Evolutionary conservation across 208 protist genomes (phyloP).

Genomic region (Acanthamoeba castellanii): DNA sequence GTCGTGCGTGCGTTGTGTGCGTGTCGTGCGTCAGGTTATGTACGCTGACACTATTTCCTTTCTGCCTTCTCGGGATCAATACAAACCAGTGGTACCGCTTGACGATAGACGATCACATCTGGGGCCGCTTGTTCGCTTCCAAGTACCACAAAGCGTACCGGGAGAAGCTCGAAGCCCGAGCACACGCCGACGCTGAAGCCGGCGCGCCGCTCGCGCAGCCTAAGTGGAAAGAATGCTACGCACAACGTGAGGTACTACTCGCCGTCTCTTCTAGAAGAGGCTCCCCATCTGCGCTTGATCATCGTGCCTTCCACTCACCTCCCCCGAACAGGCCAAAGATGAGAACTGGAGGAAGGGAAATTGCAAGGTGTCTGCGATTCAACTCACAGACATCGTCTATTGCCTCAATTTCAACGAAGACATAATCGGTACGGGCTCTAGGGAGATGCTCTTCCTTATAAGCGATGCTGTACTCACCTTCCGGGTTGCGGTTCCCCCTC

Average conservation of each 20-base stretch:
- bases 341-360: constrained; percentile 47
- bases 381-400: constrained; percentile 56
- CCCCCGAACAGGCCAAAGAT: neutral
- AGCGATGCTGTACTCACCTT: neutral
- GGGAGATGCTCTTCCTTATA: neutral
- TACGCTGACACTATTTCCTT: neutral
- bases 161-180: neutral
- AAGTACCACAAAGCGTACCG: neutral
- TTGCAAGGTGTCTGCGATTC: constrained; percentile 2
- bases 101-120: constrained; percentile 56
- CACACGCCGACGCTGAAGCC: neutral
- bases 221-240: neutral
- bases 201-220: neutral
- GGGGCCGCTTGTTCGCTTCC: neutral
- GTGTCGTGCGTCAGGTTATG: neutral
- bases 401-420: constrained; percentile 67
- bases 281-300: neutral
- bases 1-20: neutral
- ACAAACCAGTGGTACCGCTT: constrained; percentile 62
- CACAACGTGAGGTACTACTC: neutral
- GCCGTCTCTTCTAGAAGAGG: no score
- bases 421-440: neutral
- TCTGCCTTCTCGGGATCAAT: neutral
- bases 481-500: neutral
- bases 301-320: neutral